Evolutionary conservation across 345 rosid species (phyloP).

Genomic region (Excoecaria cochinchinensis): DNA sequence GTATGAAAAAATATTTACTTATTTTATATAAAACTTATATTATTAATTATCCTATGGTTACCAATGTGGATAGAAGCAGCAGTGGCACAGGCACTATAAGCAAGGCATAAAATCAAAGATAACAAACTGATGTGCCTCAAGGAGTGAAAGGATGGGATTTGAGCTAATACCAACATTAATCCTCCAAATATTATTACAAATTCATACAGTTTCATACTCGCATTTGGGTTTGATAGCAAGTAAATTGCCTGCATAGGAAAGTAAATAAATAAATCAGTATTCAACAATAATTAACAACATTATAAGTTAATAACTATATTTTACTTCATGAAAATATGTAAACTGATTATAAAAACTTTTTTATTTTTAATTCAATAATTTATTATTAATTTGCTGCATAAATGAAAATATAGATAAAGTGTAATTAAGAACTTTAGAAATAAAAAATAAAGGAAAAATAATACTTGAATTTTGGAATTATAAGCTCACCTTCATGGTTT

Average conservation of each 20-base stretch:
- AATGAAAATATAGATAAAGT: constrained; percentile 48
- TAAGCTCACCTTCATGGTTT: constrained; percentile 59
- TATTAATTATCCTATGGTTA: background rate
- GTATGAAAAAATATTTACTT: too few relatives aligned
- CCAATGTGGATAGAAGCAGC: constrained; percentile 68
- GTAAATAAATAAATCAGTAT: background rate
- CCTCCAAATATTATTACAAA: constrained; percentile 71
- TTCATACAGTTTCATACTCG: constrained; percentile 68
- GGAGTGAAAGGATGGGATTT: constrained; percentile 68
- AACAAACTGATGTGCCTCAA: constrained; percentile 55
- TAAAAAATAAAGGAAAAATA: constrained; percentile 51
- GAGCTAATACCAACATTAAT: constrained; percentile 68
- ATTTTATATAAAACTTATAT: too few relatives aligned
- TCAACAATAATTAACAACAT: too few relatives aligned
- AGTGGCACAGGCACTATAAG: constrained; percentile 68
- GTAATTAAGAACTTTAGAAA: constrained; percentile 69
- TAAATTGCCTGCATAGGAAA: constrained; percentile 51
- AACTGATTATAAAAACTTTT: too few relatives aligned
- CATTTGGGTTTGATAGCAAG: constrained; percentile 50
- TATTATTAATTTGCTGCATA: too few relatives aligned
- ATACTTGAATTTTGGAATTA: background rate
- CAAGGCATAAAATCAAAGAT: constrained; percentile 58
- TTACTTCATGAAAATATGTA: too few relatives aligned
- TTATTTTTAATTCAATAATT: too few relatives aligned
- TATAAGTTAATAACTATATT: background rate